Conservation (phyloP, 2,329 filamentous ascomycete species). For the Microcyclosporella mali region DNA sequence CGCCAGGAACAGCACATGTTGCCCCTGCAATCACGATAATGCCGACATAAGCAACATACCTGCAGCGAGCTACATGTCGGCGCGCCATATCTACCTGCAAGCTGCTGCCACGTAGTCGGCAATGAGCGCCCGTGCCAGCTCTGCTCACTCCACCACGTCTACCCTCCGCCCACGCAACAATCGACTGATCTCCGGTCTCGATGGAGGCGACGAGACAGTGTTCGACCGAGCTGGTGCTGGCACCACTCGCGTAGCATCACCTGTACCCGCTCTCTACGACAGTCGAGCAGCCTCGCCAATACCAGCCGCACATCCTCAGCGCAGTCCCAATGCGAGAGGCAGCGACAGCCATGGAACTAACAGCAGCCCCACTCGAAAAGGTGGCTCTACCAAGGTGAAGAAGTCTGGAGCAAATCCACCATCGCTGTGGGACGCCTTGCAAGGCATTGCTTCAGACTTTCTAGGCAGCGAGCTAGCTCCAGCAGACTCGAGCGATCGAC, state of each 20-base stretch:
- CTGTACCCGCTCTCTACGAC: constrained; percentile 33
- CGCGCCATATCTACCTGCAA: background rate
- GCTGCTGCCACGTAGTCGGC: constrained; percentile 13
- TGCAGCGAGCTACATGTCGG: no score
- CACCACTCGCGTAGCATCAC: constrained; percentile 29
- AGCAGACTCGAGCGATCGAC: constrained; percentile 9
- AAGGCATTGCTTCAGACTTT: constrained; percentile 45
- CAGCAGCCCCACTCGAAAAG: constrained; percentile 1
- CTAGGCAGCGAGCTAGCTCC: constrained; percentile 36
- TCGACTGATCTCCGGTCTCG: constrained; percentile 43
- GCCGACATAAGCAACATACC: no score
- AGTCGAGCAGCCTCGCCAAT: constrained; percentile 39
- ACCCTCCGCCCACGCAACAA: constrained; percentile 43
- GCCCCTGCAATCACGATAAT: no score
- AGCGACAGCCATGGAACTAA: constrained; percentile 2
- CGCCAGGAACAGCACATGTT: no score
- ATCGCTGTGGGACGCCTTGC: constrained; percentile 43
- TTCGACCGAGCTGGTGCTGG: constrained; percentile 32
- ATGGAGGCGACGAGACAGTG: constrained; percentile 37
- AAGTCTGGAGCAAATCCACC: constrained; percentile 16
- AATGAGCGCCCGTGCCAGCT: constrained; percentile 27
- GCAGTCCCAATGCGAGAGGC: constrained; percentile 7
- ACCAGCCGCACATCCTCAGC: constrained; percentile 31
- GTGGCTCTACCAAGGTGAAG: constrained; percentile 14
- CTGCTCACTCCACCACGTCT: constrained; percentile 35